These are phyloP conservation scores for Yamadazyma paraphyllophila DNA, from an alignment of 805 yeast species.

Conservation along the genomic window DNA sequence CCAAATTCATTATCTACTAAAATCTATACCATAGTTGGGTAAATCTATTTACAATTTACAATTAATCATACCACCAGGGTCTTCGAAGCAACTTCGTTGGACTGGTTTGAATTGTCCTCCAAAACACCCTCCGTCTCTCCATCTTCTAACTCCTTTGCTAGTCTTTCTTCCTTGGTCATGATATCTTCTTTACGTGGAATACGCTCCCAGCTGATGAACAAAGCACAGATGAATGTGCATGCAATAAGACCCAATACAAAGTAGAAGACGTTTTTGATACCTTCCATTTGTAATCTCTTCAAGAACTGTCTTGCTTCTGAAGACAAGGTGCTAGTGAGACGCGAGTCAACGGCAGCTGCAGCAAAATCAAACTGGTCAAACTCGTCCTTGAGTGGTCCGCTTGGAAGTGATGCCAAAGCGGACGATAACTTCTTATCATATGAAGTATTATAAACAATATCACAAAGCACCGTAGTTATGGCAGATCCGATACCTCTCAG, in stretches of 20 bases:
- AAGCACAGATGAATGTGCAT: slow-evolving; percentile 24
- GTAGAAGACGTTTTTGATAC: slow-evolving; percentile 41
- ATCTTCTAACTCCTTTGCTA: neutral
- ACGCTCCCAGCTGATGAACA: slow-evolving; percentile 40
- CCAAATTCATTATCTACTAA: too few species aligned
- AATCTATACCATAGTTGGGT: too few species aligned
- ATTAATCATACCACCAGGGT: too few species aligned
- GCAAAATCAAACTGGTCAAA: neutral
- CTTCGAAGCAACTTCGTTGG: too few species aligned
- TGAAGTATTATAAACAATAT: slow-evolving; percentile 10
- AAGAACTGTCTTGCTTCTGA: slow-evolving; percentile 24
- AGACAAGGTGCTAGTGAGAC: slow-evolving; percentile 13
- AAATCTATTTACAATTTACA: too few species aligned
- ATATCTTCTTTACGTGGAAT: slow-evolving; percentile 8
- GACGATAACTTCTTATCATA: slow-evolving; percentile 8
- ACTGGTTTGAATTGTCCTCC: too few species aligned
- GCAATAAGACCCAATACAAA: slow-evolving; percentile 37
- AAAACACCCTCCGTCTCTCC: neutral
- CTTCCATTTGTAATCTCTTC: slow-evolving; percentile 28
- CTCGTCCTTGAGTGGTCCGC: slow-evolving; percentile 6
- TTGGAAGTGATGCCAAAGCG: slow-evolving; percentile 11
- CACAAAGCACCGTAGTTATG: slow-evolving; percentile 29
- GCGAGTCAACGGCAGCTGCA: neutral
- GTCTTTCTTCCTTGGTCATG: slow-evolving; percentile 6
- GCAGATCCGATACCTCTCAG: slow-evolving; percentile 47